Evolutionary conservation across 1,284 basidiomycete genomes (phyloP), one percentile per base, ranked within the genome.

Genomic region (Rhodotorula sp.): DNA sequence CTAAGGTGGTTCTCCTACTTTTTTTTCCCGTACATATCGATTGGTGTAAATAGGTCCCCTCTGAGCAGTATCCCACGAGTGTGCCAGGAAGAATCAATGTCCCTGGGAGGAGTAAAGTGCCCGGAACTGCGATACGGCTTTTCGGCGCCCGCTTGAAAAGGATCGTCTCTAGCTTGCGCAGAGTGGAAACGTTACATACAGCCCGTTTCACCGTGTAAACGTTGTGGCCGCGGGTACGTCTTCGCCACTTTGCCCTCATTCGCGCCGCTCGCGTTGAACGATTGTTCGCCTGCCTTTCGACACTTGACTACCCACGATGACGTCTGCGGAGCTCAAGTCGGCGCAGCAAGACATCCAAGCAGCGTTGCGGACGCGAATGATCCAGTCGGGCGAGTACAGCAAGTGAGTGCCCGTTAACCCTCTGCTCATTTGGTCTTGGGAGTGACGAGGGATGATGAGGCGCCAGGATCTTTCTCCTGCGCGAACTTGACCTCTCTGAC

Each of bases 381-480:
- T 76, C 66, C 52, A 74, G 26, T 66, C 66, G 16, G 74, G 74
- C 52, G 72, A 76, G 64, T 74, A 76, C 66, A 63, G 62, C 28
- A 57, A 47, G 74, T 76, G 8, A 59, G 71, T 50, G 43, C 3
- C 10, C 38, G 12, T 23, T n/a, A 21, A 43, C 16, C 26, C 48
- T 23, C 23, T 10, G 26, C 23, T 34, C 31, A 5, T 43, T 19
- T 2, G 38, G 47, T 47, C n/a, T 10, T 3, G 28, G 50, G 18
- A 3, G 14, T 21, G 34, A 43, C 4, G 18, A 18, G 43, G 43
- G 12, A 15, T 7, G 38, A 16, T 18, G 21, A 21, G 21, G 28
- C 12, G 28, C 28, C 5, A 60, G 12, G 12, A 8, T n/a, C 31
- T 19, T 31, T 8, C 54, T 10, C 16, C 26, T 19, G 5, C 5